Evolutionary conservation across 345 rosid genomes (phyloP).

Genomic region (Brassica juncea): DNA sequence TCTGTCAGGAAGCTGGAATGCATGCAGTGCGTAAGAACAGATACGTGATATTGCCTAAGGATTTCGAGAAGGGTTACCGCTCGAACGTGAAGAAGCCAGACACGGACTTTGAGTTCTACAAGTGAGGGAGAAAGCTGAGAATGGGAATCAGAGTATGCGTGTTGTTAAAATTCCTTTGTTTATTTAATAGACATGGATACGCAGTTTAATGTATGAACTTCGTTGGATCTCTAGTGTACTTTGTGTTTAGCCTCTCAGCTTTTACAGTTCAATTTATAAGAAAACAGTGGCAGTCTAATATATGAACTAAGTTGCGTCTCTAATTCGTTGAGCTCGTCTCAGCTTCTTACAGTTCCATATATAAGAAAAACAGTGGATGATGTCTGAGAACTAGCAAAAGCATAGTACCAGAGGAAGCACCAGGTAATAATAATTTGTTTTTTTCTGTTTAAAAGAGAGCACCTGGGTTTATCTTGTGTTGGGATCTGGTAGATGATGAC

Average conservation of each 20-base stretch:
- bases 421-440: constrained; percentile 1
- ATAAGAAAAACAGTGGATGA: background rate
- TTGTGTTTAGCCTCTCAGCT: constrained; percentile 9
- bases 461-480: constrained; percentile 4
- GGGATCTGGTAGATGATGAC: constrained; percentile 25
- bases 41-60: constrained; percentile 93
- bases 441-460: background rate
- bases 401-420: constrained; percentile 8
- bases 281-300: constrained; percentile 11
- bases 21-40: constrained; percentile 98
- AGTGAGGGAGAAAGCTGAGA: constrained; percentile 43
- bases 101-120: constrained; percentile 96
- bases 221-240: constrained; percentile 27
- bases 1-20: constrained; percentile 99
- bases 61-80: constrained; percentile 97
- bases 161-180: constrained; percentile 31
- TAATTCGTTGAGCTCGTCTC: background rate
- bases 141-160: constrained; percentile 20
- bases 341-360: constrained; percentile 3
- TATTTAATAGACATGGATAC: constrained; percentile 28
- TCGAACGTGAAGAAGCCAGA: constrained; percentile 98
- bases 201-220: constrained; percentile 34
- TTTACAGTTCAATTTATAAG: constrained; percentile 16
- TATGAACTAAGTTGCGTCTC: constrained; percentile 27
- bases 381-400: constrained; percentile 13